phyloP scores from a whole-genome alignment of 768 basidiomycete genomes.

The Mrakia frigida region DNA sequence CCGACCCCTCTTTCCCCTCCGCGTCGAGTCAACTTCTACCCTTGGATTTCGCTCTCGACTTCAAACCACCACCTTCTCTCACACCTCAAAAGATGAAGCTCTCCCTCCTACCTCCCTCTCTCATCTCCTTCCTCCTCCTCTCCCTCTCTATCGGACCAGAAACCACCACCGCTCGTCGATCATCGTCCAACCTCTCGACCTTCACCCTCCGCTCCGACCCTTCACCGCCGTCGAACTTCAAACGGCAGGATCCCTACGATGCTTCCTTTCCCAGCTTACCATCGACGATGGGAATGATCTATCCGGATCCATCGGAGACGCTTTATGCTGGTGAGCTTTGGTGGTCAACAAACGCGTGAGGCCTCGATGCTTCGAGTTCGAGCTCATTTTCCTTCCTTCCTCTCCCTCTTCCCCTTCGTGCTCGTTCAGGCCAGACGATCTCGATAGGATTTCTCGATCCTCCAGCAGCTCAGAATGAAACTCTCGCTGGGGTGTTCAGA shows the following conservation, averaged over 20 bases:
- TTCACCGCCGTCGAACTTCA: not conserved
- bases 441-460: slow-evolving; percentile 3
- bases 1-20: not conserved
- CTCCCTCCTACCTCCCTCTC: not conserved
- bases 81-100: not conserved
- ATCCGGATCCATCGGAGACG: not conserved
- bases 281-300: not conserved
- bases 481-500: not conserved
- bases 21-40: not conserved
- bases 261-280: not conserved
- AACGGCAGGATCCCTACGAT: not conserved
- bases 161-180: too few species aligned
- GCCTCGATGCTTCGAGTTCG: not conserved
- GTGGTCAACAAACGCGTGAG: not conserved
- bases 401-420: not conserved
- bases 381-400: not conserved
- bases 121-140: not conserved
- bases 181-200: not conserved
- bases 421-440: not conserved
- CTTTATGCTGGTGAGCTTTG: slow-evolving; percentile 4
- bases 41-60: not conserved
- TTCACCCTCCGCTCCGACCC: not conserved
- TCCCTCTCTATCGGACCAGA: too few species aligned
- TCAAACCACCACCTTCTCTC: not conserved
- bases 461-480: not conserved